phyloP scores from a whole-genome alignment of 352 stramenopile genomes.

The Phytophthora hibernalis region DNA sequence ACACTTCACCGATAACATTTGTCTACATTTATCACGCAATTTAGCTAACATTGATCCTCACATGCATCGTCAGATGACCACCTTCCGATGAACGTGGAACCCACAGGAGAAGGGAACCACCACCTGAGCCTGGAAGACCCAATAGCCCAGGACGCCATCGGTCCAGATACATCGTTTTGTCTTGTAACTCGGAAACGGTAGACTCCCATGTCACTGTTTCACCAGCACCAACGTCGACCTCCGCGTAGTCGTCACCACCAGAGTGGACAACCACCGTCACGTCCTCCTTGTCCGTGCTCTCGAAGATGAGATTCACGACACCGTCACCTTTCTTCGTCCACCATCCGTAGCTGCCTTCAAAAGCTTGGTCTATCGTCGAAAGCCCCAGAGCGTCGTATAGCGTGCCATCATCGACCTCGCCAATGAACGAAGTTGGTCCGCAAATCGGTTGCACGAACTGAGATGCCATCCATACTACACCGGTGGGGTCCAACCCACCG shows the following conservation, averaged over 20 bases:
- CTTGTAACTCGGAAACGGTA: slow-evolving; percentile 40
- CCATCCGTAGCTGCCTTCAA: slow-evolving; percentile 44
- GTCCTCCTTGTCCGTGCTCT: slow-evolving; percentile 40
- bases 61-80: slow-evolving; percentile 43
- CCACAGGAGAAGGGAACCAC: slow-evolving; percentile 52
- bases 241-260: slow-evolving; percentile 38
- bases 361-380: slow-evolving; percentile 43
- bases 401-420: slow-evolving; percentile 54
- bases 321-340: slow-evolving; percentile 51
- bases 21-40: slow-evolving; percentile 5
- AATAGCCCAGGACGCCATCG: slow-evolving; percentile 55
- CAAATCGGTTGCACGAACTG: slow-evolving; percentile 67
- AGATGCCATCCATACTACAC: slow-evolving; percentile 46
- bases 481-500: slow-evolving; percentile 54
- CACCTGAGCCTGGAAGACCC: slow-evolving; percentile 27
- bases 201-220: slow-evolving; percentile 45
- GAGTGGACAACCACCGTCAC: slow-evolving; percentile 34
- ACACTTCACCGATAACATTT: too few species aligned
- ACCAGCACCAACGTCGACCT: slow-evolving; percentile 46
- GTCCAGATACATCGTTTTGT: slow-evolving; percentile 64
- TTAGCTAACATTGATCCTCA: slow-evolving; percentile 53
- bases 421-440: slow-evolving; percentile 50
- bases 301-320: slow-evolving; percentile 43
- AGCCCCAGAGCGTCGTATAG: slow-evolving; percentile 37
- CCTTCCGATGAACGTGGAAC: slow-evolving; percentile 32